Evolutionary conservation across 2,329 filamentous ascomycete species (phyloP), one percentile per base, ranked within the genome.

Genomic region (Cordyceps tenuipes): DNA sequence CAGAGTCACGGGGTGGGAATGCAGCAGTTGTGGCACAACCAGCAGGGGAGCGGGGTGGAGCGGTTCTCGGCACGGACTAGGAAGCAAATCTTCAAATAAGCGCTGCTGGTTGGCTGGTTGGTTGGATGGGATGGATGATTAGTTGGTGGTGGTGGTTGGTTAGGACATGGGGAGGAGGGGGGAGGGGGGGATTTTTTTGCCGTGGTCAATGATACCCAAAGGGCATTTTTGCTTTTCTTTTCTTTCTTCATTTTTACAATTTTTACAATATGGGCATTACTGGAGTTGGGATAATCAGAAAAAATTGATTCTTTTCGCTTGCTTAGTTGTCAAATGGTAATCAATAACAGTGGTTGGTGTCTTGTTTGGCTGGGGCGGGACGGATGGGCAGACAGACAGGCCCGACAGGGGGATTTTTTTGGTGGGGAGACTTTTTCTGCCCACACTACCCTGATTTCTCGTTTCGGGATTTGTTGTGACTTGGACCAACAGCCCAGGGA

Each of bases 1-100:
- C 86, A 87, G 66, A 85, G 86, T 39, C 83, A 84, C 0, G 83
- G 82, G 3, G 79, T 84, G 4, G 84, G 84, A 3, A 79, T 82
- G 65, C 76, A 85, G 63, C 76, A 80, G 64, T 69, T 85, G 15
- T 87, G 83, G 82, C 82, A 86, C 64, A 74, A 78, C 19, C 84
- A 87, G 68, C 80, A 84, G 59, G 74, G 75, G 44, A 84, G 77
- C 60, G 84, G 84, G 0, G 77, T 80, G 0, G 84, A 87, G 65
- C 75, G 84, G 36, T 87, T 86, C 60, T 79, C 81, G 0, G 74
- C 77, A 1, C 73, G 77, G 50, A 82, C 80, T 0, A 79, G 81
- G 2, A 76, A 76, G 62, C 73, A 79, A 44, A 72, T 85, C 15
- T 85, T 85, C 66, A 81, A 74, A 68, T 82, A 58, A 44, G 39